Conservation (phyloP, 208 protist genomes). For the Wallacemonas sp. region DNA sequence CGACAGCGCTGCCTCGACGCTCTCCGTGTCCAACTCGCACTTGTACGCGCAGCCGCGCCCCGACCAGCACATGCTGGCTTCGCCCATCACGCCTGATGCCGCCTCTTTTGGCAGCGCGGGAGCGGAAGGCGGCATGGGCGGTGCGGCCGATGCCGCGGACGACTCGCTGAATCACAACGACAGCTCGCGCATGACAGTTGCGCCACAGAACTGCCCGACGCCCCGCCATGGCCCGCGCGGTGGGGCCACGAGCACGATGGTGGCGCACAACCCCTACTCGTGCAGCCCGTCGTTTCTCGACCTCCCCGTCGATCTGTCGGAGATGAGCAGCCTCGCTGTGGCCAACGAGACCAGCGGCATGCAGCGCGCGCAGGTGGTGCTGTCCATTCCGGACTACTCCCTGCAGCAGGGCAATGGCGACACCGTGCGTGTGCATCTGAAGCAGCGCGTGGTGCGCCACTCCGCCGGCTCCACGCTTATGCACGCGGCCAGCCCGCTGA, state of each 20-base stretch:
- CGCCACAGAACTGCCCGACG: slow-evolving; percentile 6
- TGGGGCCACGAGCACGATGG: not conserved
- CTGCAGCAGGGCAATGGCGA: not conserved
- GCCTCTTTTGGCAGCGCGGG: no score
- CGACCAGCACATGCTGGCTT: slow-evolving; percentile 6
- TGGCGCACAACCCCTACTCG: slow-evolving; percentile 33
- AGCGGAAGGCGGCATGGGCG: no score
- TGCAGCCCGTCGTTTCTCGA: slow-evolving; percentile 18
- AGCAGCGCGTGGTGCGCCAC: slow-evolving; percentile 2
- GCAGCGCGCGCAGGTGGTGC: not conserved
- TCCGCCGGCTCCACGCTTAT: slow-evolving; percentile 6
- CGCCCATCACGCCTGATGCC: not conserved
- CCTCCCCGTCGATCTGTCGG: not conserved
- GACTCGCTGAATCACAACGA: not conserved
- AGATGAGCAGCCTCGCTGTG: not conserved
- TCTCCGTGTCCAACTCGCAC: not conserved
- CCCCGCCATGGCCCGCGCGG: not conserved
- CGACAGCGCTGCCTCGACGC: not conserved
- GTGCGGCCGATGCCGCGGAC: not conserved
- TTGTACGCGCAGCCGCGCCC: slow-evolving; percentile 14
- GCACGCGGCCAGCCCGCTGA: not conserved
- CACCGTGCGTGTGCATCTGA: slow-evolving; percentile 10
- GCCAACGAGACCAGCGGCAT: not conserved
- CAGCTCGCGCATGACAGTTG: not conserved
- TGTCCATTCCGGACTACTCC: not conserved